Evolutionary conservation across 805 yeast genomes (phyloP), one percentile per base, ranked within the genome.

Genomic region (Starmera pachycereana): DNA sequence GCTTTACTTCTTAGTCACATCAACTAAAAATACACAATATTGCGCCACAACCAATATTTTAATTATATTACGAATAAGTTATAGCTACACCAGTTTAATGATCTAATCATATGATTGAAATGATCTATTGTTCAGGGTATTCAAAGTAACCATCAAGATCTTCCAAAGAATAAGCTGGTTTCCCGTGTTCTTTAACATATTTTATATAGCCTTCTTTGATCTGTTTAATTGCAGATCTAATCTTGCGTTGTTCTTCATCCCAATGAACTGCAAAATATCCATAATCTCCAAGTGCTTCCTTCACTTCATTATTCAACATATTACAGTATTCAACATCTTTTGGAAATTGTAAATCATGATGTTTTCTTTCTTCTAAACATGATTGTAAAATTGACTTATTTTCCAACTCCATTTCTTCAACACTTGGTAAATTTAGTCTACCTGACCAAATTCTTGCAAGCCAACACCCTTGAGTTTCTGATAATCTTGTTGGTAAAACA

Each of bases 401-500:
- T 58, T 70, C 70, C 30, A 53, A 44, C 31, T 51, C 46, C 75
- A 77, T 79, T n/a, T 62, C 69, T 19, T 60, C 62, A 13, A 48
- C 44, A 0, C 67, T 33, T 1, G 88, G 87, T 12, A 79, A 56
- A 12, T 47, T 11, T 2, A 83, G 54, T 34, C 76, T 65, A 0
- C 78, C 78, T 5, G 74, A 56, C 61, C 81, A 75, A 3, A 77
- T 75, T 42, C 87, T 66, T 3, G 83, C 73, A 28, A 83, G 62
- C 51, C 78, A 69, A 8, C 78, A 66, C 1, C 82, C 86, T 53
- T 84, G 92, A 37, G 74, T 62, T 49, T 74, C 78, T 12, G 81
- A 71, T 1, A 72, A 60, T 39, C 84, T 67, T 44, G 79, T 77
- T 6, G 87, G 84, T 1, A 81, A 60, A 5, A 77, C 76, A 45